These are phyloP conservation scores for Selenicereus undatus DNA, from an alignment of 148 eudicot genomes.

Conservation along the genomic window DNA sequence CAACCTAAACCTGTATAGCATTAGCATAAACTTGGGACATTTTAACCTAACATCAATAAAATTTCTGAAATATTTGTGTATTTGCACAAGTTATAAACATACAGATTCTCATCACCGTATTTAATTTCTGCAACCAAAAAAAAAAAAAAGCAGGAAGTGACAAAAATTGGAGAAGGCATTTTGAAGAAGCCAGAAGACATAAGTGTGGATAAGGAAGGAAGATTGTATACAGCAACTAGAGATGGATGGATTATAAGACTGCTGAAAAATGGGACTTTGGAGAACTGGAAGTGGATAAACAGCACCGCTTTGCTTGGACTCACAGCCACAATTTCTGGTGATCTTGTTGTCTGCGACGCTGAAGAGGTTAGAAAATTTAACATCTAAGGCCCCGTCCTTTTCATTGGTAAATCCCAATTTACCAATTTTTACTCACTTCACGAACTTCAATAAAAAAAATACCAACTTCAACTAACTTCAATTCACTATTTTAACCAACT, in stretches of 20 bases:
- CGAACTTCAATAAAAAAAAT: too few species aligned
- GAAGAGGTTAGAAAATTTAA: constrained; percentile 31
- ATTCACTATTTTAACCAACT: too few species aligned
- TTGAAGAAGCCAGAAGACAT: constrained; percentile 64
- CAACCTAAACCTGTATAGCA: background rate
- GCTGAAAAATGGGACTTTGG: constrained; percentile 58
- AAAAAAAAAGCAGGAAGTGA: constrained; percentile 41
- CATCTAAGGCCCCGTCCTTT: too few species aligned
- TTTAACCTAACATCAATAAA: background rate
- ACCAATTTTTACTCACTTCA: too few species aligned
- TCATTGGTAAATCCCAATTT: too few species aligned
- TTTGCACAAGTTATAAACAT: background rate
- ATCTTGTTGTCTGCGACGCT: constrained; percentile 57
- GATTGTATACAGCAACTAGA: constrained; percentile 68
- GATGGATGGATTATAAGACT: constrained; percentile 84
- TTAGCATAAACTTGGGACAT: background rate
- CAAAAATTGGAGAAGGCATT: constrained; percentile 70
- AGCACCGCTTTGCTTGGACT: constrained; percentile 57
- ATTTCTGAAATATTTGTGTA: background rate
- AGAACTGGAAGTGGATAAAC: constrained; percentile 51
- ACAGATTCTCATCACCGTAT: background rate
- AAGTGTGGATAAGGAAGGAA: constrained; percentile 57
- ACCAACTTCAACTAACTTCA: too few species aligned
- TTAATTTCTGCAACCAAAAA: too few species aligned
- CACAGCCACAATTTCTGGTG: constrained; percentile 37